Conservation (phyloP, 306 rosid genomes). For the Cucumis hystrix region DNA sequence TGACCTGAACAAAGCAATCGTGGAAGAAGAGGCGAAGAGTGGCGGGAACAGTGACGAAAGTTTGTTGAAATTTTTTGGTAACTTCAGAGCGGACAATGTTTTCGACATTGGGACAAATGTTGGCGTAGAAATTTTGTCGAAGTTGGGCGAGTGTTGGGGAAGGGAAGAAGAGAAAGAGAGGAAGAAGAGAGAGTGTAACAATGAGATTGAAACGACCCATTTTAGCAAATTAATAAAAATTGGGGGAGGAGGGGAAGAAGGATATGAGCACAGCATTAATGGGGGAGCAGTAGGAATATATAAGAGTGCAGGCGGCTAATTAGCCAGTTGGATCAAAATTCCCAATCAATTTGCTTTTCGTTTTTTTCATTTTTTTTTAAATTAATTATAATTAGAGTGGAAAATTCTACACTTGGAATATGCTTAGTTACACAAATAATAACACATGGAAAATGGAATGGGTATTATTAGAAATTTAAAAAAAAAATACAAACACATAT, state of each 20-base stretch:
- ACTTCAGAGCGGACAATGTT: constrained; percentile 51
- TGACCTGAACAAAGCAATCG: constrained; percentile 54
- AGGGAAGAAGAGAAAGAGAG: constrained; percentile 20
- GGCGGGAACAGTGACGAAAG: constrained; percentile 51
- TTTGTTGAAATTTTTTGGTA: constrained; percentile 39
- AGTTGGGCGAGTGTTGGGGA: constrained; percentile 42
- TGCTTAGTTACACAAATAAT: not conserved
- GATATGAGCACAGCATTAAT: not conserved
- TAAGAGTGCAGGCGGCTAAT: not conserved
- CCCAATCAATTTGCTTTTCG: not conserved
- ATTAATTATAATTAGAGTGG: not conserved
- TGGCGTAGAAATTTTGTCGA: constrained; percentile 44
- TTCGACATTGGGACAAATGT: constrained; percentile 64
- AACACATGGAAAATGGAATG: not conserved
- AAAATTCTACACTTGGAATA: not conserved
- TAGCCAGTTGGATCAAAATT: not conserved
- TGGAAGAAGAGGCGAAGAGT: constrained; percentile 65
- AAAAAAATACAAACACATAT: too few relatives aligned
- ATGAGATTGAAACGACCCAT: constrained; percentile 33
- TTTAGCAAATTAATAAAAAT: not conserved
- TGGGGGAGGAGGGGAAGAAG: not conserved
- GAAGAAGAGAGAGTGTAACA: constrained; percentile 22
- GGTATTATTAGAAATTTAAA: not conserved
- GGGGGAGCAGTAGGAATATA: not conserved
- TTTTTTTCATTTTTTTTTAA: not conserved